Evolutionary conservation across 306 rosid genomes (phyloP), one percentile per base, ranked within the genome.

Genomic region (Senna tora): DNA sequence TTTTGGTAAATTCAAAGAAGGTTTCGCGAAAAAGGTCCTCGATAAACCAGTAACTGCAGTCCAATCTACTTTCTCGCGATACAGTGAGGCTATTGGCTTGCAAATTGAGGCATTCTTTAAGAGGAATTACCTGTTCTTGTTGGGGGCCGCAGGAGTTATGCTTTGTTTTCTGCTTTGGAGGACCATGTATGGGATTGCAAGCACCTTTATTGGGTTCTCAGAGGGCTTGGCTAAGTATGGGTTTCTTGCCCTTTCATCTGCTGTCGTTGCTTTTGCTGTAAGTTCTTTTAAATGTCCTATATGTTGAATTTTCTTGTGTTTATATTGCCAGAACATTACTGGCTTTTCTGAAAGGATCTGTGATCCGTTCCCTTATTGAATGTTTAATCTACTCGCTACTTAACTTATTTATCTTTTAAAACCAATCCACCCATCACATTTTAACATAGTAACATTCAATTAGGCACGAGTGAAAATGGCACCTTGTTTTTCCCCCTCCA

Each of bases 171-270:
- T 94, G 51, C 87, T 91, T 0, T 94, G 99, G 99, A 84, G 80
- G 83, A 38, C 86, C 67, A 89, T 94, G 84, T 89, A 86, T 70
- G 97, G 95, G 30, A 45, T 94, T 36, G 97, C 97, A 0, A 91
- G 70, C 62, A 77, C 92, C 64, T 89, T 94, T 62, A 72, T 94
- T 74, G 84, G 84, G 2, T 28, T 91, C 47, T 89, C 96, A 6
- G 98, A 94, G 80, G 95, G 98, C 69, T 75, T 94, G 91, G 98
- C 98, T 47, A 94, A 91, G 92, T 94, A 89, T 74, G 97, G 99
- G 41, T 91, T 94, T 74, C 91, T 91, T 30, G 96, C 97, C 65
- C 87, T 94, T 58, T 89, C 99, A n/a, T 75, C 96, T 53, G 95
- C 99, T 65, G 87, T 91, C 73, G 96, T 91, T 65, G 86, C 89